Conservation (phyloP, 805 yeast species). For the Metschnikowia continentalis region DNA sequence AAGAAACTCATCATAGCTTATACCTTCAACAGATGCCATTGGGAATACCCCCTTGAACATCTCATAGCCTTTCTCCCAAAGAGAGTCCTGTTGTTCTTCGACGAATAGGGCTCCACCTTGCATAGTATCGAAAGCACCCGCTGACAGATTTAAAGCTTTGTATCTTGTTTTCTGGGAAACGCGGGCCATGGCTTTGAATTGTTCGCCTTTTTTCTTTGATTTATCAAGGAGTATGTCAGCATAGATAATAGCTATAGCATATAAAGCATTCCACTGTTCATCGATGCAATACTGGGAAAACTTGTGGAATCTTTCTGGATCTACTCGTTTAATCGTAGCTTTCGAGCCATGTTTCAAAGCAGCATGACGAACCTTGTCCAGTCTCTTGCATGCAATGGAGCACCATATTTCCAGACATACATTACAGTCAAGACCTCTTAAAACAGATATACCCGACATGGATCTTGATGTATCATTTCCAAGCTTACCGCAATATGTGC, state of each 20-base stretch:
- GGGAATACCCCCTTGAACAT: slow-evolving; percentile 50
- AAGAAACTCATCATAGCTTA: slow-evolving; percentile 52
- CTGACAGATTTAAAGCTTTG: slow-evolving; percentile 52
- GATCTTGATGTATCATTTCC: slow-evolving; percentile 29
- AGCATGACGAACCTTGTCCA: slow-evolving; percentile 47
- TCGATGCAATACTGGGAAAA: slow-evolving; percentile 60
- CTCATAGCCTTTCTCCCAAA: slow-evolving; percentile 58
- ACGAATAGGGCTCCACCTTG: slow-evolving; percentile 53
- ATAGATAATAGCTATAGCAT: slow-evolving; percentile 55
- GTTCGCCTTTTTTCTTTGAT: slow-evolving; percentile 35
- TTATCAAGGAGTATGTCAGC: slow-evolving; percentile 44
- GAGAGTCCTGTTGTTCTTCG: slow-evolving; percentile 49
- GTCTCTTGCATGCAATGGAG: slow-evolving; percentile 53
- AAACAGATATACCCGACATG: slow-evolving; percentile 25
- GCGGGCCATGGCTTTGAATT: slow-evolving; percentile 61
- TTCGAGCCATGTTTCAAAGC: slow-evolving; percentile 52
- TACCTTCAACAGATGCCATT: slow-evolving; percentile 21
- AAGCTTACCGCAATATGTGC: slow-evolving; percentile 66
- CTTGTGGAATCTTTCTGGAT: slow-evolving; percentile 46
- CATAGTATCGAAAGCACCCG: slow-evolving; percentile 49
- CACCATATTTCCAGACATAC: slow-evolving; percentile 72
- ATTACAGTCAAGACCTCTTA: slow-evolving; percentile 59
- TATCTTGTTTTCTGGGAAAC: slow-evolving; percentile 65
- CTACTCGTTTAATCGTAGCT: slow-evolving; percentile 34
- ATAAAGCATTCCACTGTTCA: slow-evolving; percentile 66